Evolutionary conservation across 352 stramenopile genomes (phyloP).

Genomic region (Blastocystis sp.): DNA sequence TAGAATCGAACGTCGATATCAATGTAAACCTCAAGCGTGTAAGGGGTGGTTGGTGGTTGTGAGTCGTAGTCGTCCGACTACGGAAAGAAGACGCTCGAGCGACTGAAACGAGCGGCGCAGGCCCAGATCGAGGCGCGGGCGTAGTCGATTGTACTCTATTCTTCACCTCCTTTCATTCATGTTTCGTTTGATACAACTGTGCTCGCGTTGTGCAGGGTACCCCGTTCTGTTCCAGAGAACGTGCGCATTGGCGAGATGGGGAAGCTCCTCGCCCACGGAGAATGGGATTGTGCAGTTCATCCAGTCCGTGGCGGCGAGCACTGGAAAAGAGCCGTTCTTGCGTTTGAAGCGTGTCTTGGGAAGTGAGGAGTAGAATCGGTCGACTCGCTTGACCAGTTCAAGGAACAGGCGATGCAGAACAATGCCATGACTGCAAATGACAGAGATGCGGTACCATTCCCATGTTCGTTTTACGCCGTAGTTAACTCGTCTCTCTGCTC

Average conservation of each 20-base stretch:
- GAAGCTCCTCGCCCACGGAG: background rate
- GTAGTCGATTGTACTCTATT: slow-evolving; percentile 4
- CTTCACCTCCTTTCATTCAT: slow-evolving; percentile 20
- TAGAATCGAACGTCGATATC: slow-evolving; percentile 25
- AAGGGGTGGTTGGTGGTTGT: background rate
- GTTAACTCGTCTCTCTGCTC: background rate
- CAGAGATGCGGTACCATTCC: background rate
- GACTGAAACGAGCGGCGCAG: slow-evolving; percentile 8
- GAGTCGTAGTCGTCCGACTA: slow-evolving; percentile 38
- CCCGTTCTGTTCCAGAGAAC: background rate
- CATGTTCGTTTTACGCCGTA: background rate
- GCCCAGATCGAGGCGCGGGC: background rate
- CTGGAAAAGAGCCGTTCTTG: too few relatives aligned
- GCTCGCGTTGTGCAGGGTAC: background rate
- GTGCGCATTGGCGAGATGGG: background rate
- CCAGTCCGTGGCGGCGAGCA: background rate
- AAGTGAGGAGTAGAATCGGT: too few relatives aligned
- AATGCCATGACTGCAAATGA: background rate
- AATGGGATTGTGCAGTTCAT: background rate
- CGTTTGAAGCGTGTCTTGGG: too few relatives aligned
- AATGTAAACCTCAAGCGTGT: slow-evolving; percentile 28
- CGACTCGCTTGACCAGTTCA: background rate
- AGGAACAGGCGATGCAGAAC: background rate
- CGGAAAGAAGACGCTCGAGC: slow-evolving; percentile 38
- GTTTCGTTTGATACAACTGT: slow-evolving; percentile 37